Evolutionary conservation across 2,329 filamentous ascomycete genomes (phyloP).

Genomic region (Periconia sp.): DNA sequence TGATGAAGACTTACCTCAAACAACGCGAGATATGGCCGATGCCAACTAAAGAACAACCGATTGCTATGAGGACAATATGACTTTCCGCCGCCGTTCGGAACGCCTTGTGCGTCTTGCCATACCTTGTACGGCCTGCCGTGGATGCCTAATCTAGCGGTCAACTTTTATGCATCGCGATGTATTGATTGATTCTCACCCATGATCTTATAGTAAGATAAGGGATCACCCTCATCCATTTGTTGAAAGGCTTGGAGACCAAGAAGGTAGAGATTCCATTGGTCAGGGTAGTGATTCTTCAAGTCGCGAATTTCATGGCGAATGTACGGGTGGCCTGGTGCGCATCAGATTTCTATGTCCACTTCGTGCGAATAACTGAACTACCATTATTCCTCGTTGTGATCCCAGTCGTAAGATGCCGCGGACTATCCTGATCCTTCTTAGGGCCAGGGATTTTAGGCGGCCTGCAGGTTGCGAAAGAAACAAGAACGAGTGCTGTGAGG

Average conservation of each 20-base stretch:
- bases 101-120: slow-evolving; percentile 37
- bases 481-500: slow-evolving; percentile 6
- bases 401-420: slow-evolving; percentile 22
- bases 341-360: slow-evolving; percentile 6
- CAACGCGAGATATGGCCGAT: slow-evolving; percentile 76
- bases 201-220: slow-evolving; percentile 78
- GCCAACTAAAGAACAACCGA: slow-evolving; percentile 82
- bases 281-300: slow-evolving; percentile 62
- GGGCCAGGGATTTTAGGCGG: slow-evolving; percentile 4
- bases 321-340: slow-evolving; percentile 28
- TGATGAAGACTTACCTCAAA: slow-evolving; percentile 61
- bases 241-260: slow-evolving; percentile 76
- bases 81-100: slow-evolving; percentile 53
- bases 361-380: background rate
- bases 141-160: slow-evolving; percentile 29
- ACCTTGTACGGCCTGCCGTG: slow-evolving; percentile 44
- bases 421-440: background rate
- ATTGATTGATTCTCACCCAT: slow-evolving; percentile 61
- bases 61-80: slow-evolving; percentile 81
- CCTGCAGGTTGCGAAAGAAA: slow-evolving; percentile 13
- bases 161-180: no score
- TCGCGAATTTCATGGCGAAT: slow-evolving; percentile 71
- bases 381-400: slow-evolving; percentile 27
- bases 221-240: slow-evolving; percentile 64
- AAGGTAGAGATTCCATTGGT: slow-evolving; percentile 78